Conservation (phyloP, 495 filamentous ascomycete genomes). For the Parmelia sp. region DNA sequence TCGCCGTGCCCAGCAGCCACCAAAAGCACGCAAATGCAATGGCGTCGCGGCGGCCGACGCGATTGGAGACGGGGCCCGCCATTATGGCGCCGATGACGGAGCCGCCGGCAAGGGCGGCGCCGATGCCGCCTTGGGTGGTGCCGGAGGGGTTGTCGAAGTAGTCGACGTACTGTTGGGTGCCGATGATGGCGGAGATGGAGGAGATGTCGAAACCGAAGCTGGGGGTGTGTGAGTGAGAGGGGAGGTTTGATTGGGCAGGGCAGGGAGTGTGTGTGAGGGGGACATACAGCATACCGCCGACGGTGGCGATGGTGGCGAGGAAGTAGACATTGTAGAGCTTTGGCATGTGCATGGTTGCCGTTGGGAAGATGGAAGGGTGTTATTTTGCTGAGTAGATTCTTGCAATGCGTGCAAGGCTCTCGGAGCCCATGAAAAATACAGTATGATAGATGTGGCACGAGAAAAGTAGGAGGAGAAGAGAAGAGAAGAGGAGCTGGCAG, state of each 20-base stretch:
- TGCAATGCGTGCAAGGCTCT: not conserved
- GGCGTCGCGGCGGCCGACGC: slow-evolving; percentile 56
- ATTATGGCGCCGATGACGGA: slow-evolving; percentile 58
- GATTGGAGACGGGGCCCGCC: slow-evolving; percentile 62
- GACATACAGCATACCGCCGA: slow-evolving; percentile 52
- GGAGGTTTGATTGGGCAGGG: not conserved
- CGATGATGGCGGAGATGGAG: slow-evolving; percentile 68
- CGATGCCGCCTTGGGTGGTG: slow-evolving; percentile 58
- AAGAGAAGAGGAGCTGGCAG: not conserved
- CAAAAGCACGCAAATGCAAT: slow-evolving; percentile 60
- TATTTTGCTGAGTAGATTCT: not conserved
- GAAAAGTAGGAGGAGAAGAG: not conserved
- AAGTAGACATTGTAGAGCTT: slow-evolving; percentile 59
- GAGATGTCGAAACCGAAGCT: slow-evolving; percentile 61
- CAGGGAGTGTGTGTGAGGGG: not conserved
- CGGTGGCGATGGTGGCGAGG: slow-evolving; percentile 54
- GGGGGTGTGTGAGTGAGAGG: not conserved
- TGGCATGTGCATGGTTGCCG: slow-evolving; percentile 40
- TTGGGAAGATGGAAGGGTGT: not conserved
- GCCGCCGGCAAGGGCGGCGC: slow-evolving; percentile 59
- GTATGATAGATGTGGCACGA: no score
- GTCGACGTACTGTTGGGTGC: slow-evolving; percentile 58
- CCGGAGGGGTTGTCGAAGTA: slow-evolving; percentile 62
- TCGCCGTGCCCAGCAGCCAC: slow-evolving; percentile 64
- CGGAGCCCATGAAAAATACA: not conserved